Conservation (phyloP, 164 flowering plant species). For the Nelumbo lutea region DNA sequence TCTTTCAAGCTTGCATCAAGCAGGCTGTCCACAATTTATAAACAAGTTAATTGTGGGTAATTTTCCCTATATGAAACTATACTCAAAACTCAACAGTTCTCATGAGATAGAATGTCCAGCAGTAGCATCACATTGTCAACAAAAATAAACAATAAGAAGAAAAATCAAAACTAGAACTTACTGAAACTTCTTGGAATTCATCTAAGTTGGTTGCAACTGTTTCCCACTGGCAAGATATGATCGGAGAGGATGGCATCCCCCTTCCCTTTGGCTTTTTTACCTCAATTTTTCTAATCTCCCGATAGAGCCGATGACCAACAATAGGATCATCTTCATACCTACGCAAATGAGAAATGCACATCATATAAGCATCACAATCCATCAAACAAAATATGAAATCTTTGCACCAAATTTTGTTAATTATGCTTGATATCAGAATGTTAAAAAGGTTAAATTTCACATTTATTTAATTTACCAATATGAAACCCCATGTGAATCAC, state of each 20-base stretch:
- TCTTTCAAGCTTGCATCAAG: too few relatives aligned
- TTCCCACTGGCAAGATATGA: conserved; percentile 80
- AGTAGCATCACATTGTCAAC: neutral
- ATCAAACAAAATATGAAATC: conserved; percentile 3
- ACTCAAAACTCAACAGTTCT: too few relatives aligned
- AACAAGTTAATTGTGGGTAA: too few relatives aligned
- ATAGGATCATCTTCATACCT: conserved; percentile 98
- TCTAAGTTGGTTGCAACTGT: conserved; percentile 96
- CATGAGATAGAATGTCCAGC: too few relatives aligned
- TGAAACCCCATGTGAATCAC: conserved; percentile 85
- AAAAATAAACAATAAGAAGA: too few relatives aligned
- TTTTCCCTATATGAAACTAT: too few relatives aligned
- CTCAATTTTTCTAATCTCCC: conserved; percentile 87
- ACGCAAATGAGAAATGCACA: conserved; percentile 8
- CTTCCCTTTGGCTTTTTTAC: conserved; percentile 65
- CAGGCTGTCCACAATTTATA: too few relatives aligned
- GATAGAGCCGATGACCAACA: conserved; percentile 84
- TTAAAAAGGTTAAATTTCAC: neutral
- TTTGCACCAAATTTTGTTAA: neutral
- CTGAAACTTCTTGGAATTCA: conserved; percentile 93
- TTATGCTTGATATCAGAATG: neutral
- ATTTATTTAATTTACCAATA: conserved; percentile 56
- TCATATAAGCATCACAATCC: neutral
- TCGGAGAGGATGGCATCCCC: conserved; percentile 54
- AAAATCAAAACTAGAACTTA: conserved; percentile 33